Percentiles rank a stretch among this genome's conserved stretches.
These are phyloP conservation scores for Trichoderma brevicompactum DNA, from an alignment of 2,329 filamentous ascomycete species.

Conservation along the genomic window DNA sequence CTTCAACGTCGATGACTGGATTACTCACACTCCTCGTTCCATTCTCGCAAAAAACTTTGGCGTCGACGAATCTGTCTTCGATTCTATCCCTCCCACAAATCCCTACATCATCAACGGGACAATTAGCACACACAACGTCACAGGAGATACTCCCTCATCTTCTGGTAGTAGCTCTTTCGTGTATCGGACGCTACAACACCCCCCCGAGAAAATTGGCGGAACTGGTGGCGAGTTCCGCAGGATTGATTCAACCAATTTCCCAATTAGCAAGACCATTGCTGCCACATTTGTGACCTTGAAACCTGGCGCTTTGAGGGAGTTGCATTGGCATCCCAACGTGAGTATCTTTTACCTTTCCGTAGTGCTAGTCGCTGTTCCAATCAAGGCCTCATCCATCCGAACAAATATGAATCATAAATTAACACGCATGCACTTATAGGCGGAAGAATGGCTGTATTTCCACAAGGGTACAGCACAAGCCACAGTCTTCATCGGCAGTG, in stretches of 20 bases:
- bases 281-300: constrained; percentile 67
- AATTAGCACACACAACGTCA: constrained; percentile 49
- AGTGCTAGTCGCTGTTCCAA: background rate
- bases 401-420: background rate
- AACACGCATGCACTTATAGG: constrained; percentile 44
- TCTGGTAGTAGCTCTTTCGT: constrained; percentile 65
- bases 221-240: constrained; percentile 65
- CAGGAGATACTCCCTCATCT: constrained; percentile 46
- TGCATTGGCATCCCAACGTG: constrained; percentile 73
- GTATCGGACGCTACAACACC: constrained; percentile 61
- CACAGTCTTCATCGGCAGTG: constrained; percentile 66
- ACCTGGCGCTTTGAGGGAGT: constrained; percentile 65
- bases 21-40: constrained; percentile 64
- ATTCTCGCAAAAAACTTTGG: constrained; percentile 73
- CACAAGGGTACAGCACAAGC: constrained; percentile 64
- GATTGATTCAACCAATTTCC: constrained; percentile 70
- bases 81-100: constrained; percentile 58
- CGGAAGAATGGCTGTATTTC: constrained; percentile 74
- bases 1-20: constrained; percentile 73
- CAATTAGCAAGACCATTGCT: constrained; percentile 67
- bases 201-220: constrained; percentile 61
- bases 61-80: constrained; percentile 62
- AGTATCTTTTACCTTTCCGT: constrained; percentile 32
- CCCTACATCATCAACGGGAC: constrained; percentile 67
- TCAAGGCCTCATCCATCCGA: too few species aligned